Evolutionary conservation across 1,139 yeast species (phyloP).

Genomic region (Candida tetrigidarum): DNA sequence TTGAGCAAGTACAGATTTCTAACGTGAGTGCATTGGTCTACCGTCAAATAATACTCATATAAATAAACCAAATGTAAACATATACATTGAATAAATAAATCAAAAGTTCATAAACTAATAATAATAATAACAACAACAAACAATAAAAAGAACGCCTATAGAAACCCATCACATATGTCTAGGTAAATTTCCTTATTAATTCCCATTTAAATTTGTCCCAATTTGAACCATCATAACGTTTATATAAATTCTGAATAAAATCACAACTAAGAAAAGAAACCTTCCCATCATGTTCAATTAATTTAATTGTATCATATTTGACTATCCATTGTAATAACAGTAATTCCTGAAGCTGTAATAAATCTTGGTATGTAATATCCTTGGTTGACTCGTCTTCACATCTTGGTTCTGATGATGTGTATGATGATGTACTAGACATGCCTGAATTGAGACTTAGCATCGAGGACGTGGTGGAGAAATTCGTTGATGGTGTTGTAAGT

Average conservation of each 20-base stretch:
- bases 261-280: conserved; percentile 3
- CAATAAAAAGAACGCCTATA: background rate
- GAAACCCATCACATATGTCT: background rate
- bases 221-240: conserved; percentile 12
- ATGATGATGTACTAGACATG: conserved; percentile 2
- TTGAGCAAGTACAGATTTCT: no score
- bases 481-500: background rate
- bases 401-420: conserved; percentile 3
- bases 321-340: conserved; percentile 34
- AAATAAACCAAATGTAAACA: background rate
- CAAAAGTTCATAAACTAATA: background rate
- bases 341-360: conserved; percentile 11
- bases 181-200: conserved; percentile 17
- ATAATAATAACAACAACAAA: background rate
- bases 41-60: no score
- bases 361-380: conserved; percentile 5
- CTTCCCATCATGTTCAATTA: conserved; percentile 7
- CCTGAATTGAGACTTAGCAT: conserved; percentile 6
- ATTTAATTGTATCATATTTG: conserved; percentile 20
- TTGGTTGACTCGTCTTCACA: conserved; percentile 1
- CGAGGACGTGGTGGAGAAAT: conserved; percentile 1
- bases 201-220: conserved; percentile 22
- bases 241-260: conserved; percentile 7
- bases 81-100: background rate
- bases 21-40: no score